Percentiles rank a stretch among this genome's conserved stretches.
Conservation (phyloP, 345 rosid species). For the Citropsis articulata region DNA sequence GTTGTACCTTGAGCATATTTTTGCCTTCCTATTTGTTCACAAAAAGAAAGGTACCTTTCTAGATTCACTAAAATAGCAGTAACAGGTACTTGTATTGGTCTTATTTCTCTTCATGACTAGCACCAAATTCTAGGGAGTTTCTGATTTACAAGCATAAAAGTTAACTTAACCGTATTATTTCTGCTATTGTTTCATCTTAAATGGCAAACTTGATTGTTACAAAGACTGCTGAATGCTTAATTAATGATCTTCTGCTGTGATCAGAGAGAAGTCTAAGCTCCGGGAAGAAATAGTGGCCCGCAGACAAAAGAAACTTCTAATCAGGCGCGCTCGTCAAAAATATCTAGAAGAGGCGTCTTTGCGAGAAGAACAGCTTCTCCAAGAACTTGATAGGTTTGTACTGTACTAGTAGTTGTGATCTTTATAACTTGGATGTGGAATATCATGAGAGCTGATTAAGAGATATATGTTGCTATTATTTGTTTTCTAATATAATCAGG, state of each 20-base stretch:
- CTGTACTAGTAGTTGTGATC: conserved; percentile 8
- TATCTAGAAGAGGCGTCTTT: conserved; percentile 68
- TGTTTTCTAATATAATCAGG: conserved; percentile 30
- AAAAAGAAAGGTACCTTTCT: not conserved
- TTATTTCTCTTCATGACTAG: not conserved
- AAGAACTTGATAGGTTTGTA: conserved; percentile 70
- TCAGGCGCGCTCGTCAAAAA: conserved; percentile 61
- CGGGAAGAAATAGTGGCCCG: conserved; percentile 57
- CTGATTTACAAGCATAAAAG: not conserved
- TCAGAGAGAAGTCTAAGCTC: conserved; percentile 66
- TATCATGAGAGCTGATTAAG: not conserved
- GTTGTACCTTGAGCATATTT: not conserved
- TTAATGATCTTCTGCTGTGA: not conserved
- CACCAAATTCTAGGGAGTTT: not conserved
- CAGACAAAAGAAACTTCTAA: conserved; percentile 61
- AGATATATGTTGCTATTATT: conserved; percentile 7
- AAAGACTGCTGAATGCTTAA: not conserved
- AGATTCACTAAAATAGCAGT: conserved; percentile 1
- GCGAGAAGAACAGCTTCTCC: conserved; percentile 63
- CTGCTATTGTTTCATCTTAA: not conserved
- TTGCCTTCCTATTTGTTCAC: not conserved
- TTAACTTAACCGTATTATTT: not conserved
- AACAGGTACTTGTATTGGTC: not conserved
- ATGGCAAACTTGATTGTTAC: not conserved
- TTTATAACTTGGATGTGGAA: not conserved